Evolutionary conservation across 208 protist species (phyloP).

Genomic region (Leishmania arabica): DNA sequence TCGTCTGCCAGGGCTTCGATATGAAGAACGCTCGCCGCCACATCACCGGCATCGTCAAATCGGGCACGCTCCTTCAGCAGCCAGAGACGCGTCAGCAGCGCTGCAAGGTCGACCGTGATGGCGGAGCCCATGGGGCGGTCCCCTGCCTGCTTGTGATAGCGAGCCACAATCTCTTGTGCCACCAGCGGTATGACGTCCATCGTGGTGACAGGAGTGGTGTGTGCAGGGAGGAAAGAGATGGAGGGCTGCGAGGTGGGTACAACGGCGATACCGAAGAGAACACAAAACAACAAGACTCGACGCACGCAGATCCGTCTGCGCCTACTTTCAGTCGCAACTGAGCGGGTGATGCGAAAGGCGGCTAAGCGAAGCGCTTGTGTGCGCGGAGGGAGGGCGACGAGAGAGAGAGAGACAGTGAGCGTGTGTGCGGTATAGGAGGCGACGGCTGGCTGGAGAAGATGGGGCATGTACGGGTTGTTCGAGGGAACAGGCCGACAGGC

Average conservation of each 20-base stretch:
- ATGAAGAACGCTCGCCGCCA: constrained; percentile 50
- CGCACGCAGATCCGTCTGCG: background rate
- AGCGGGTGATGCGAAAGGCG: background rate
- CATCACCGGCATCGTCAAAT: constrained; percentile 66
- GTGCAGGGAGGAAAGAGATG: constrained; percentile 8
- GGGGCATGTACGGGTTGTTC: background rate
- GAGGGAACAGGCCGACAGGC: background rate
- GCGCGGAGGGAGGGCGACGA: background rate
- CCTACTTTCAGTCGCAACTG: background rate
- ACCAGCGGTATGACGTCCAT: constrained; percentile 82
- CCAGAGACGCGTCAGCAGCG: constrained; percentile 73
- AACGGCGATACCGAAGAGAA: background rate
- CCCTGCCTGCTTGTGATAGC: constrained; percentile 47
- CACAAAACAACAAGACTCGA: background rate
- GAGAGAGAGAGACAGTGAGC: background rate
- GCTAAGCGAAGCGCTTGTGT: background rate
- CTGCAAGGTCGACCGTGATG: constrained; percentile 64
- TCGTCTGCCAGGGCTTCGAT: constrained; percentile 70
- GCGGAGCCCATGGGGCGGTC: constrained; percentile 33
- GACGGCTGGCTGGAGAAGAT: background rate
- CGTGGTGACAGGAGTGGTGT: background rate
- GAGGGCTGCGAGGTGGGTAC: background rate
- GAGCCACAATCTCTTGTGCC: constrained; percentile 67
- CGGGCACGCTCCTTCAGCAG: constrained; percentile 39
- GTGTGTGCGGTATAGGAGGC: background rate